Evolutionary conservation across 73 alveolate species (phyloP).

Genomic region (Paramecium pentaurelia): DNA sequence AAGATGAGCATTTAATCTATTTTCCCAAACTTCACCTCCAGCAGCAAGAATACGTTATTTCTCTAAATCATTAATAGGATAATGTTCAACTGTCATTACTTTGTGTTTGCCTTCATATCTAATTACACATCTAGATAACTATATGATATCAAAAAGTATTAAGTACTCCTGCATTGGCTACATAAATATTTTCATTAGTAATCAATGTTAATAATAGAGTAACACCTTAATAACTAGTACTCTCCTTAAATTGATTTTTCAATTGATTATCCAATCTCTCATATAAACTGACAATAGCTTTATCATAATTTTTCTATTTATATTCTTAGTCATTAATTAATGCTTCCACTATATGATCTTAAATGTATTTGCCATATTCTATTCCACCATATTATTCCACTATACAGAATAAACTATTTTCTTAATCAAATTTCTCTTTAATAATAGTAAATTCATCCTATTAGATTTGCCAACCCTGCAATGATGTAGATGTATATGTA

Average conservation of each 20-base stretch:
- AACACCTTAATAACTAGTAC: background rate
- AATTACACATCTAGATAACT: constrained; percentile 1
- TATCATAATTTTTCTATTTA: background rate
- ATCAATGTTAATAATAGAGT: background rate
- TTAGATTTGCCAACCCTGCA: constrained; percentile 14
- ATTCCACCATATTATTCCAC: constrained; percentile 3
- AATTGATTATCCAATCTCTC: background rate
- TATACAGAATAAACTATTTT: background rate
- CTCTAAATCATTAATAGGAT: background rate
- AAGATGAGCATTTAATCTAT: constrained; percentile 42
- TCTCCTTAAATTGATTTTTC: background rate
- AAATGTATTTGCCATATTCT: background rate
- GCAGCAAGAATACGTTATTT: constrained; percentile 2
- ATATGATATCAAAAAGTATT: background rate
- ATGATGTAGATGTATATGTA: background rate
- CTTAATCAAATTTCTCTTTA: background rate
- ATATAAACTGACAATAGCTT: background rate
- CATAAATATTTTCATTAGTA: constrained; percentile 4
- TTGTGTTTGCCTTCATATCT: background rate
- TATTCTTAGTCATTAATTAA: background rate
- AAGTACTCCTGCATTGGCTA: constrained; percentile 26
- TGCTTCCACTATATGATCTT: background rate
- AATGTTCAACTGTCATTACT: constrained; percentile 42
- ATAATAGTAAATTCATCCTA: background rate
- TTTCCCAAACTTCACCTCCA: constrained; percentile 51